Evolutionary conservation across 306 rosid species (phyloP), one percentile per base, ranked within the genome.

Genomic region (Boehmeria nivea): DNA sequence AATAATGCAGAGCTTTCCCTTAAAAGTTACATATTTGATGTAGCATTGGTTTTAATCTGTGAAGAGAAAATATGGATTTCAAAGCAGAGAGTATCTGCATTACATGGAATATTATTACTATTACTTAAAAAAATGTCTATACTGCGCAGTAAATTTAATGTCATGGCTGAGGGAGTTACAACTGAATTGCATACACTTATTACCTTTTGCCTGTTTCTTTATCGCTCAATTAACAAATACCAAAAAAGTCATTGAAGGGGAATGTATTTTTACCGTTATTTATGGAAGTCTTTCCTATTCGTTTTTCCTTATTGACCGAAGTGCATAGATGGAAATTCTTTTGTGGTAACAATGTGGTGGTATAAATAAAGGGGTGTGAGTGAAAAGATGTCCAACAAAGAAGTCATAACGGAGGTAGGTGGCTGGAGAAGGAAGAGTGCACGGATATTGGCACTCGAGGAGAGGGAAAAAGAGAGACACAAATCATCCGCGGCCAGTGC

Each of bases 351-450:
- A 36, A 49, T 39, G 17, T 17, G 11, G 14, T 15, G 17, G 21
- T 15, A 38, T 31, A 18, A 19, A 22, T 38, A 25, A 59, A 51
- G 66, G 57, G 31, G 22, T 50, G 20, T 33, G 33, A 40, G 53
- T 18, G n/a, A 17, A 23, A 61, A 49, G 43, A 61, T 61, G 66
- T 36, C 31, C 25, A 47, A 12, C 15, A 58, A 45, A 13, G 57
- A 64, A 25, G 60, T 23, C 45, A 40, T 8, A 33, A 47, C 49
- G 37, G 62, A 8, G 12, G 5, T 21, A 23, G 52, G n/a, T 12
- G 57, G 17, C 25, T 24, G 2, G 28, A 67, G 59, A 37, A 74
- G 79, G 36, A 74, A 65, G 44, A 74, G 79, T 48, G 63, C 67
- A 17, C 48, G 74, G 48, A 63, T 74, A 16, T 52, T 5, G 33